Percentiles rank a stretch among this genome's conserved stretches.
Conservation (phyloP, 768 basidiomycete genomes). For the Rhodocollybia butyracea region DNA sequence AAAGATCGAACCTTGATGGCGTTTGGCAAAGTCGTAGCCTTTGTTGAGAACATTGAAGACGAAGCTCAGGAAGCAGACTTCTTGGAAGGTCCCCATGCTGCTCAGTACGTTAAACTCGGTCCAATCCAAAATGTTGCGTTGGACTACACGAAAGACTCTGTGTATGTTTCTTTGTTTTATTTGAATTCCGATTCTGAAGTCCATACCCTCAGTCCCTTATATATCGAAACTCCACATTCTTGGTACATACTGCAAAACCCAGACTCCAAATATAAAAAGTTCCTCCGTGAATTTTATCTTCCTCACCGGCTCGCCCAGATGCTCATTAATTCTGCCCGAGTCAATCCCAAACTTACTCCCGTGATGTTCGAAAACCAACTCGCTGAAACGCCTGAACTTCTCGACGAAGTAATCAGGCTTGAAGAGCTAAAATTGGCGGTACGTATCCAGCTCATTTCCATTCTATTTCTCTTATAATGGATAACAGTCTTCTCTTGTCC, state of each 20-base stretch:
- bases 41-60: conserved; percentile 55
- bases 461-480: neutral
- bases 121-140: conserved; percentile 46
- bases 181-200: neutral
- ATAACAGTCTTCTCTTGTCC: neutral
- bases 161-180: conserved; percentile 38
- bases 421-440: conserved; percentile 1
- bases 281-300: conserved; percentile 46
- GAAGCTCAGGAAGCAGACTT: conserved; percentile 58
- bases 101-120: conserved; percentile 42
- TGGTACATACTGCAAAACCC: conserved; percentile 59
- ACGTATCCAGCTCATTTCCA: neutral
- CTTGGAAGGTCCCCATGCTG: conserved; percentile 27
- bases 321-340: conserved; percentile 33
- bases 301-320: conserved; percentile 51
- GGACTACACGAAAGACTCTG: conserved; percentile 45
- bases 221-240: conserved; percentile 59
- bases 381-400: conserved; percentile 9
- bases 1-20: conserved; percentile 44
- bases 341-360: conserved; percentile 26
- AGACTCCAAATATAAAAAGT: conserved; percentile 38
- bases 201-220: conserved; percentile 48
- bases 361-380: conserved; percentile 32
- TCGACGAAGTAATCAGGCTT: neutral
- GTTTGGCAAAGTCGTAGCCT: conserved; percentile 49